Evolutionary conservation across 768 basidiomycete species (phyloP).

Genomic region (Boletus insuetus): DNA sequence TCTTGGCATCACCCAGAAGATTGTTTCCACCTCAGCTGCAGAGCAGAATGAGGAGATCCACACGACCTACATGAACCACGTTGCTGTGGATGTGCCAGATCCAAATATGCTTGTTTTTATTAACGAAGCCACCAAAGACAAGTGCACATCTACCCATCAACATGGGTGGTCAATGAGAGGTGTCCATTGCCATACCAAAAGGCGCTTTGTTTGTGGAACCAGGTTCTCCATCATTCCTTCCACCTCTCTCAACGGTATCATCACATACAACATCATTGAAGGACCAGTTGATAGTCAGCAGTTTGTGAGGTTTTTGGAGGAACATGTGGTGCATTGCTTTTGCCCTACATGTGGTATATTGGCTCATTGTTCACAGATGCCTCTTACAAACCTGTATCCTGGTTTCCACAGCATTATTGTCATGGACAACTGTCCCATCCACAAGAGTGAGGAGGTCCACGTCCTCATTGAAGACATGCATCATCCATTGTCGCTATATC

Average conservation of each 20-base stretch:
- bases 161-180: not conserved
- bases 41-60: conserved; percentile 7
- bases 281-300: conserved; percentile 6
- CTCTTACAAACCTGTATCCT: conserved; percentile 2
- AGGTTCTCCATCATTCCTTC: conserved; percentile 17
- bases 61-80: conserved; percentile 5
- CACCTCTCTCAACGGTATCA: conserved; percentile 19
- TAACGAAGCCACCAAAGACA: conserved; percentile 17
- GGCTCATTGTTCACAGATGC: not conserved
- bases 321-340: conserved; percentile 4
- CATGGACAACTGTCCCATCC: conserved; percentile 26
- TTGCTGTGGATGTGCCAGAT: conserved; percentile 7
- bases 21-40: conserved; percentile 3
- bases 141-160: not conserved
- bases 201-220: conserved; percentile 8
- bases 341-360: not conserved
- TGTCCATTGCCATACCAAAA: not conserved
- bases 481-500: conserved; percentile 1
- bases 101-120: conserved; percentile 5
- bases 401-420: conserved; percentile 10
- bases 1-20: conserved; percentile 10
- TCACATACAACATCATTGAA: conserved; percentile 18
- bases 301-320: conserved; percentile 6
- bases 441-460: conserved; percentile 20
- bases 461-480: conserved; percentile 20